Evolutionary conservation across 495 filamentous ascomycete genomes (phyloP), one percentile per base, ranked within the genome.

Genomic region (Hypoxylon lenormandii): DNA sequence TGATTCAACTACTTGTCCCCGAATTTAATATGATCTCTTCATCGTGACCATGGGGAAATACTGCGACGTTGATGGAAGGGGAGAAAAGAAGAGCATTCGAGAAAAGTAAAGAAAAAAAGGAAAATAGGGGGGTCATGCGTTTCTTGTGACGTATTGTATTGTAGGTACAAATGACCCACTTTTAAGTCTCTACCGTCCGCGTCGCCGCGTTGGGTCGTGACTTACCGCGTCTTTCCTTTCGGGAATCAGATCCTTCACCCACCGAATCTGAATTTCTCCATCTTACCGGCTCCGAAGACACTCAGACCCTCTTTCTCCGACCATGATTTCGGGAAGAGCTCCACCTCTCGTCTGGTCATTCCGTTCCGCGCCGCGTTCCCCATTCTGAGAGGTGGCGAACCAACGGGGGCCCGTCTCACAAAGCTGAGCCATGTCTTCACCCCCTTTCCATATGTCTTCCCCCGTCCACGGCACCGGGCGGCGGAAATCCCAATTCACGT

Each of bases 401-500:
- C 50, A 18, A 19, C 51, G 43, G 18, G 23, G 42, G n/a, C n/a
- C 23, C 30, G 30, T 33, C 5, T 33, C 30, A 33, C 30, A 33
- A 2, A 33, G 30, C 30, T 33, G 5, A 33, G 30, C 30, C 2
- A 76, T 76, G 47, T 79, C 79, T 40, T 75, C 71, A 22, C 71
- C 62, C 30, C 60, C 60, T 46, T 80, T 81, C 65, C 74, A 77
- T 21, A 67, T 71, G 8, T 79, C 76, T 23, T 82, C 81, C 16
- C 81, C 79, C n/a, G 64, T 64, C 5, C 74, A 72, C 22, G 79
- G 72, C 11, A 72, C 69, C 11, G 76, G 76, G n/a, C 72, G 70
- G 37, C 88, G 79, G 62, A 84, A 83, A 42, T 95, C 92, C 15
- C 83, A 82, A 59, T 97, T 93, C 76, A 97, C 94, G 13, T 93